A percentile compares a stretch with the other conserved stretches of the same genome.
Evolutionary conservation across 768 basidiomycete genomes (phyloP).

Genomic region (Suillus subaureus): DNA sequence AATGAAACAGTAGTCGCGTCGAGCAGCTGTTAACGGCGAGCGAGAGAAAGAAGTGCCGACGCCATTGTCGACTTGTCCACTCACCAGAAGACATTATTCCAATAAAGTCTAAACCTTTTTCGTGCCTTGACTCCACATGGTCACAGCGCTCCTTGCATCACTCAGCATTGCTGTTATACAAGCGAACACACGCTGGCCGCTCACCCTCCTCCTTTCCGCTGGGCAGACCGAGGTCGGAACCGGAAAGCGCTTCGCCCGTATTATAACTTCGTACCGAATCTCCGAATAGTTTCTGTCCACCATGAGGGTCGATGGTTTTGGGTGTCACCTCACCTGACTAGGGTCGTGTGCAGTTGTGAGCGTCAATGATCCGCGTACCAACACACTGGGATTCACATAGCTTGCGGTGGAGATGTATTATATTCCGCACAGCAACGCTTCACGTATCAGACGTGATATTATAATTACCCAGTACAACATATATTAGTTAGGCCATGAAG

Average conservation of each 20-base stretch:
- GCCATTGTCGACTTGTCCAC: background rate
- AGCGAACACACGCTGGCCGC: background rate
- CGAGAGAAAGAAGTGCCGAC: background rate
- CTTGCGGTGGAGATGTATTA: background rate
- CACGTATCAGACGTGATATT: background rate
- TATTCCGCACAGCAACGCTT: background rate
- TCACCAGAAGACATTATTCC: background rate
- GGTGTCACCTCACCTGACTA: background rate
- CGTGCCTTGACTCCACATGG: background rate
- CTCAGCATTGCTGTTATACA: background rate
- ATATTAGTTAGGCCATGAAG: background rate
- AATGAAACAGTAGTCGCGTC: background rate
- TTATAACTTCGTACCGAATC: background rate
- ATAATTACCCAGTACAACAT: conserved; percentile 3
- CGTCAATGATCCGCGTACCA: background rate
- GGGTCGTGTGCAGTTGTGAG: background rate
- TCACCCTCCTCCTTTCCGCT: background rate
- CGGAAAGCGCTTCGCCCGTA: background rate
- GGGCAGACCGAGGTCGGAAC: background rate
- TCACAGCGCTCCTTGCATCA: background rate
- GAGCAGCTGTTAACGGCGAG: background rate
- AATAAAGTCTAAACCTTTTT: background rate
- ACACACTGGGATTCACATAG: background rate
- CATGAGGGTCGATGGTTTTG: too few species aligned
- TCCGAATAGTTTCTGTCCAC: background rate